These are phyloP conservation scores for Claviceps sp. DNA, from an alignment of 2,329 filamentous ascomycete genomes.

Conservation along the genomic window DNA sequence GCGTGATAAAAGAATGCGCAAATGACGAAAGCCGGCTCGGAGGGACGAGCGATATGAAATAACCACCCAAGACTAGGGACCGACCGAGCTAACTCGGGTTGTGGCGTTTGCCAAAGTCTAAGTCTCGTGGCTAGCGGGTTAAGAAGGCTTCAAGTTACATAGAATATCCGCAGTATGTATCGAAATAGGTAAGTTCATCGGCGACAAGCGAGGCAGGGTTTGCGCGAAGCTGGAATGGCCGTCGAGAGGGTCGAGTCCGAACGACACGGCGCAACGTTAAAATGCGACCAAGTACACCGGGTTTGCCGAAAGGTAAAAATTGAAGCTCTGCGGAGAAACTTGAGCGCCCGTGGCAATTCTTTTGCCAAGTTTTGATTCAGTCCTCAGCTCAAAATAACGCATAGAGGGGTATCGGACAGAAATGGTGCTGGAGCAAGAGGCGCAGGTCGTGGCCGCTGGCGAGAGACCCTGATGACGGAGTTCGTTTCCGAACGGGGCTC, in stretches of 20 bases:
- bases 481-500: neutral
- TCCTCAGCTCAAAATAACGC: constrained; percentile 12
- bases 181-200: neutral
- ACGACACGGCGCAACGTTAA: neutral
- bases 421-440: neutral
- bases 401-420: neutral
- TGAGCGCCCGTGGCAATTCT: neutral
- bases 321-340: neutral
- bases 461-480: neutral
- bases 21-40: neutral
- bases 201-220: neutral
- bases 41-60: neutral
- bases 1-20: neutral
- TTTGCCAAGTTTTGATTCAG: neutral
- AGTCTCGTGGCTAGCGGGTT: neutral
- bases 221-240: neutral
- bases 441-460: neutral
- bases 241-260: neutral
- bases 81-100: neutral
- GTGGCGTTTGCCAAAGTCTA: neutral
- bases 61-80: neutral
- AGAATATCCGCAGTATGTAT: neutral
- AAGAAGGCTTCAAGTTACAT: neutral
- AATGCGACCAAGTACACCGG: neutral
- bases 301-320: neutral